Percentiles rank a stretch among this genome's conserved stretches.
These are phyloP conservation scores for Przewalskia tangutica DNA, from an alignment of 257 asterid species.

Conservation along the genomic window DNA sequence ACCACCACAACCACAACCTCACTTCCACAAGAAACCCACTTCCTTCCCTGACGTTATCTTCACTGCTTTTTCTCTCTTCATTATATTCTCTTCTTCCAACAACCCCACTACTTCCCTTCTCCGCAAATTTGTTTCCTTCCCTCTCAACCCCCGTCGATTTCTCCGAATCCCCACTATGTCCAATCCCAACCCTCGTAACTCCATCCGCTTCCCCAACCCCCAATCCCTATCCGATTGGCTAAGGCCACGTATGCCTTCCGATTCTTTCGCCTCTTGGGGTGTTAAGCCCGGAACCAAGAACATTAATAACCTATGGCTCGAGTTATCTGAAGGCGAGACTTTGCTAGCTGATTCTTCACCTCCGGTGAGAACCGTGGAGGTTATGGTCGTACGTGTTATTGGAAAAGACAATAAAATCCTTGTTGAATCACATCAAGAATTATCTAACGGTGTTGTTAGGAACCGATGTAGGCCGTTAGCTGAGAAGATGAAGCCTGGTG, in stretches of 20 bases:
- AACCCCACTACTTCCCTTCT: slow-evolving; percentile 10
- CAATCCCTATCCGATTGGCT: slow-evolving; percentile 51
- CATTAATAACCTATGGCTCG: slow-evolving; percentile 80
- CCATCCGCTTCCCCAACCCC: slow-evolving; percentile 55
- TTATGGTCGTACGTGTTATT: slow-evolving; percentile 52
- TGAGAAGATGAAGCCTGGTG: slow-evolving; percentile 96
- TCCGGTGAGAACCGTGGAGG: slow-evolving; percentile 77
- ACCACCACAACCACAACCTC: slow-evolving; percentile 34
- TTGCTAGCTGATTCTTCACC: slow-evolving; percentile 58
- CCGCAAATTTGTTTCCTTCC: slow-evolving; percentile 44
- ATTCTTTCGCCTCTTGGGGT: slow-evolving; percentile 82
- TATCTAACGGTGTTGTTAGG: slow-evolving; percentile 66
- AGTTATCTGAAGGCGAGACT: slow-evolving; percentile 78
- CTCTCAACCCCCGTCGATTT: slow-evolving; percentile 36
- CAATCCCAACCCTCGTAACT: slow-evolving; percentile 23
- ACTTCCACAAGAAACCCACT: slow-evolving; percentile 37
- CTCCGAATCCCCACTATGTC: slow-evolving; percentile 53
- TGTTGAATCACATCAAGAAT: slow-evolving; percentile 78
- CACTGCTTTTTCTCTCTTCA: slow-evolving; percentile 65
- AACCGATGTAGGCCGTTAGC: slow-evolving; percentile 65
- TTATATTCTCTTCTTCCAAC: slow-evolving; percentile 57
- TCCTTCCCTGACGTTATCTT: slow-evolving; percentile 64
- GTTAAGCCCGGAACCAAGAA: slow-evolving; percentile 90
- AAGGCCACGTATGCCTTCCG: slow-evolving; percentile 45
- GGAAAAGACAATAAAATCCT: slow-evolving; percentile 46